Evolutionary conservation across 495 filamentous ascomycete species (phyloP).

Genomic region (Sabuloglossum arenarium): DNA sequence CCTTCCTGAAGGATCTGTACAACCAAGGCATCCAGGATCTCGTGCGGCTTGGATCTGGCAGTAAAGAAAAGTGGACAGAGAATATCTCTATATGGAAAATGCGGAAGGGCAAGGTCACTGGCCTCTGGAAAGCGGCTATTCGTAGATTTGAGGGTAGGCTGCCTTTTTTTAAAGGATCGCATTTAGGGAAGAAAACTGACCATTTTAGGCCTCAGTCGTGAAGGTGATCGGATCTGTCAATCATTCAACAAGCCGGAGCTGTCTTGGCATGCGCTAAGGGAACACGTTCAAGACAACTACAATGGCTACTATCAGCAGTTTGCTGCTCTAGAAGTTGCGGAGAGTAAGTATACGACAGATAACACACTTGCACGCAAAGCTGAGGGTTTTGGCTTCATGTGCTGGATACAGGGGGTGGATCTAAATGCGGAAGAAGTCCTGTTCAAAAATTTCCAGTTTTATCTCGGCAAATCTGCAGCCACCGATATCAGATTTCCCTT

Average conservation of each 20-base stretch:
- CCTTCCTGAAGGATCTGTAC: slow-evolving; percentile 43
- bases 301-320: not conserved
- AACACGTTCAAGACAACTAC: not conserved
- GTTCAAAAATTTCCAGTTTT: not conserved
- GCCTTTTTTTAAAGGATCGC: not conserved
- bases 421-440: not conserved
- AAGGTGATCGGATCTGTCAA: not conserved
- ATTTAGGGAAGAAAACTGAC: not conserved
- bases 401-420: not conserved
- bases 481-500: not conserved
- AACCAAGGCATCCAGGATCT: slow-evolving; percentile 33
- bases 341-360: not conserved
- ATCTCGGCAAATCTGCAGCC: not conserved
- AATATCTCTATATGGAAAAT: too few relatives aligned
- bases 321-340: not conserved
- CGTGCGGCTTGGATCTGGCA: slow-evolving; percentile 46
- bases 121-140: not conserved
- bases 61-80: slow-evolving; percentile 34
- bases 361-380: not conserved
- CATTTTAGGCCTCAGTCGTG: not conserved
- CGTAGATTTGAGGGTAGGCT: not conserved
- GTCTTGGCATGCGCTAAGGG: not conserved
- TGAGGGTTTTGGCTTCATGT: not conserved
- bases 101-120: not conserved
- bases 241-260: not conserved